Percentiles rank a stretch among this genome's conserved stretches.
These are phyloP conservation scores for Triticum turgidum DNA, from an alignment of 176 grass and related monocot genomes.

Conservation along the genomic window DNA sequence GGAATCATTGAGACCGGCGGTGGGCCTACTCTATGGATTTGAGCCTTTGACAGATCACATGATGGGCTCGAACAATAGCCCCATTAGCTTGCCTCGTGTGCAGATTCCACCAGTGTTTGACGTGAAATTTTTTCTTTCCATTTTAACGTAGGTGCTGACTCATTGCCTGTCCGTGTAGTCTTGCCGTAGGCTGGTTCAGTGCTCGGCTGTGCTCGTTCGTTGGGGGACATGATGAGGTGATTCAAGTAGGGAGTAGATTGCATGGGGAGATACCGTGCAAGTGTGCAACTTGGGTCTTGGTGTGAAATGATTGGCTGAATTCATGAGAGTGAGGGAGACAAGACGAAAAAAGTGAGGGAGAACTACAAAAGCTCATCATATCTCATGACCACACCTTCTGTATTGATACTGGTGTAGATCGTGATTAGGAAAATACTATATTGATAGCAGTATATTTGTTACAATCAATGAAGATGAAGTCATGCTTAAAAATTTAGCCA, in stretches of 20 bases:
- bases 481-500: no score
- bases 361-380: no score
- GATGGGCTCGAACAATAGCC: conserved; percentile 25
- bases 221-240: not conserved
- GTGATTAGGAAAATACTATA: no score
- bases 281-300: not conserved
- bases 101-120: not conserved
- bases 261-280: not conserved
- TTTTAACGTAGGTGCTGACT: not conserved
- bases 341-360: not conserved
- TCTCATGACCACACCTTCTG: no score
- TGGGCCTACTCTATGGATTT: not conserved
- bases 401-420: no score
- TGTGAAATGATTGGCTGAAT: not conserved
- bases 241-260: not conserved
- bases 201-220: not conserved
- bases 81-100: not conserved
- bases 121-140: not conserved
- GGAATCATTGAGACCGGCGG: conserved; percentile 30
- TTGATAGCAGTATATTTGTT: no score
- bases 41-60: not conserved
- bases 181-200: not conserved
- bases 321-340: not conserved
- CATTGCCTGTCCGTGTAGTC: not conserved
- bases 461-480: no score